Base-by-base conservation (phyloP, 768 basidiomycete genomes). In the Cantharellus cinnabarinus region DNA sequence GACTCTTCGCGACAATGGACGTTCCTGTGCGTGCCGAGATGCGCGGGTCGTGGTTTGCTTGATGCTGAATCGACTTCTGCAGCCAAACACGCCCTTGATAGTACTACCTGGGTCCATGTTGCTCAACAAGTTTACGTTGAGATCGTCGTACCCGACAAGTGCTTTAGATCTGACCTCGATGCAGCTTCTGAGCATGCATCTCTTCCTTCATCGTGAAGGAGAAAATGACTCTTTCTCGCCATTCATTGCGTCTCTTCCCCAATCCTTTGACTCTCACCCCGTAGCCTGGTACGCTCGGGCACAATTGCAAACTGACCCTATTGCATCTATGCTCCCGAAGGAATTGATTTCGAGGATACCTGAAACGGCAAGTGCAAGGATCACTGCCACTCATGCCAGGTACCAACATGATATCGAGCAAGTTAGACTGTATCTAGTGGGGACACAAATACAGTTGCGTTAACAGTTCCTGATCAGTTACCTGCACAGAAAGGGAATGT, bases 121-220 rank as follows among this genome's bases (percentile, higher is more conserved):
- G 62, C 70, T 94, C 63, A 97, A 93, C 69, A 70, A 74, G 42
- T 71, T 74, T 52, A 91, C 90, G 0, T 75, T 95, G 41, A 68
- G 70, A 34, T 71, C 2, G 71, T 78, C 48, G 89, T 69, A 77
- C 81, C 41, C 34, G 51, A 48, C 40, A 38, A 51, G 35, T 34
- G 62, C 35, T 42, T 56, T 34, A 15, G 50, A 48, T 53, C 4
- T 42, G 61, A 42, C 66, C 14, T 84, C 86, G 5, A 76, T 75
- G 3, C 91, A 95, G 65, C 68, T 87, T 14, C 77, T 95, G 40
- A 79, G 88, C 3, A 70, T 97, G 61, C 89, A 95, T 72, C 74
- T 95, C 5, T 74, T 79, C 44, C 71, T 91, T 2, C 75, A 85
- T 69, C 76, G 76, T 50, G 83, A 82, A 1, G 58, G 61, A 41